Evolutionary conservation across 306 rosid genomes (phyloP).

Genomic region (Acacia confusa): DNA sequence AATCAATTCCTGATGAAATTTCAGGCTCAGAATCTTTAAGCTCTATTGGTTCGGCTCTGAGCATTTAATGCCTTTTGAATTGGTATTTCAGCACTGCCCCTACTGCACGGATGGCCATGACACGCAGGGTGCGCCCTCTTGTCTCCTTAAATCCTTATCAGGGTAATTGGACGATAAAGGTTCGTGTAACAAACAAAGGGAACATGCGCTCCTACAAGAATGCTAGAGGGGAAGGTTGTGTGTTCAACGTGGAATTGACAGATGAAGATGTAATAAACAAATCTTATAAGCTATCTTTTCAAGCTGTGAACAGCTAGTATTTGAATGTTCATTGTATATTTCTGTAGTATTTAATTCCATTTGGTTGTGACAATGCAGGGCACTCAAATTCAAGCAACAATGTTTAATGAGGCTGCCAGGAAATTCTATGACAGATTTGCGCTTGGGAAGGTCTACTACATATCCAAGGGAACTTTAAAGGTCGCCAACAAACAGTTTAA

Average conservation of each 20-base stretch:
- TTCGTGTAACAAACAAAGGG: constrained; percentile 89
- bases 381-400: constrained; percentile 95
- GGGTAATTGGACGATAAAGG: constrained; percentile 91
- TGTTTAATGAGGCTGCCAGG: constrained; percentile 91
- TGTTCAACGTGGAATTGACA: constrained; percentile 89
- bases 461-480: constrained; percentile 76
- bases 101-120: constrained; percentile 82
- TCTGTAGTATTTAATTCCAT: neutral
- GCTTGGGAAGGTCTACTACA: constrained; percentile 82
- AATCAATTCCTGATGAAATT: neutral
- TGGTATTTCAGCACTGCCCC: constrained; percentile 65
- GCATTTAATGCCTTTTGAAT: neutral
- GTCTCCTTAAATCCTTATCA: constrained; percentile 90
- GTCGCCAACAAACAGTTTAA: constrained; percentile 91
- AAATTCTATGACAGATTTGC: constrained; percentile 80
- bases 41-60: neutral
- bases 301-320: neutral
- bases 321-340: neutral
- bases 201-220: constrained; percentile 78
- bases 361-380: constrained; percentile 49
- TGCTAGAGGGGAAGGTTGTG: constrained; percentile 92
- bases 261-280: constrained; percentile 80
- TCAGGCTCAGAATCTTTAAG: neutral
- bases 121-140: constrained; percentile 86
- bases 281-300: neutral